Percentiles rank a stretch among this genome's conserved stretches.
These are phyloP conservation scores for Stachybotrys chlorohalonatus DNA, from an alignment of 2,329 filamentous ascomycete species.

Conservation along the genomic window DNA sequence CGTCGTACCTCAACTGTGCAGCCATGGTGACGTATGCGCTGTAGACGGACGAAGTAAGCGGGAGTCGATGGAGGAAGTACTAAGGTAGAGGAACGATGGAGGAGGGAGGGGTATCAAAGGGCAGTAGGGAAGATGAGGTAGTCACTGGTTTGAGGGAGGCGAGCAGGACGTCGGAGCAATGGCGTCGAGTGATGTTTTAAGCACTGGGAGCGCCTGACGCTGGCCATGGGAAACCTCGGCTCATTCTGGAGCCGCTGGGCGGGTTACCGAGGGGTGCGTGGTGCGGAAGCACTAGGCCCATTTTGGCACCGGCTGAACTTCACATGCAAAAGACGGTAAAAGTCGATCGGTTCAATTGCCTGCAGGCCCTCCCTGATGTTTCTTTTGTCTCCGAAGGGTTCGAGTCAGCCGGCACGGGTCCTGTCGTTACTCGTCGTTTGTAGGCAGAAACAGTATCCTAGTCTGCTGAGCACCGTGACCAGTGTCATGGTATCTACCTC, in stretches of 20 bases:
- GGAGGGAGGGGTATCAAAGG: constrained; percentile 1
- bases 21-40: constrained; percentile 39
- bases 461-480: too few species aligned
- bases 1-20: constrained; percentile 68
- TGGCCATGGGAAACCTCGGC: constrained; percentile 17
- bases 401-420: too few species aligned
- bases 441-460: too few species aligned
- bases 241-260: constrained; percentile 10
- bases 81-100: constrained; percentile 1
- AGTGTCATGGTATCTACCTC: too few species aligned
- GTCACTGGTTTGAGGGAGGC: too few species aligned
- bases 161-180: constrained; percentile 1
- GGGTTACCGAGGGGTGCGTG: constrained; percentile 17
- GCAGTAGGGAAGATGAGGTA: neutral
- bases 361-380: neutral
- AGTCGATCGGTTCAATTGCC: neutral
- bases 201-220: constrained; percentile 3
- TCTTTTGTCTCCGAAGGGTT: too few species aligned
- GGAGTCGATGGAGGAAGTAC: constrained; percentile 1
- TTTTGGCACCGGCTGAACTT: constrained; percentile 10
- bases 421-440: too few species aligned
- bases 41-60: constrained; percentile 1
- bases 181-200: constrained; percentile 13
- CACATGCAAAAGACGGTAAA: constrained; percentile 15
- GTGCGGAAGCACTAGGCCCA: constrained; percentile 15